Evolutionary conservation across 352 stramenopile species (phyloP).

Genomic region (Phytophthora europaea): DNA sequence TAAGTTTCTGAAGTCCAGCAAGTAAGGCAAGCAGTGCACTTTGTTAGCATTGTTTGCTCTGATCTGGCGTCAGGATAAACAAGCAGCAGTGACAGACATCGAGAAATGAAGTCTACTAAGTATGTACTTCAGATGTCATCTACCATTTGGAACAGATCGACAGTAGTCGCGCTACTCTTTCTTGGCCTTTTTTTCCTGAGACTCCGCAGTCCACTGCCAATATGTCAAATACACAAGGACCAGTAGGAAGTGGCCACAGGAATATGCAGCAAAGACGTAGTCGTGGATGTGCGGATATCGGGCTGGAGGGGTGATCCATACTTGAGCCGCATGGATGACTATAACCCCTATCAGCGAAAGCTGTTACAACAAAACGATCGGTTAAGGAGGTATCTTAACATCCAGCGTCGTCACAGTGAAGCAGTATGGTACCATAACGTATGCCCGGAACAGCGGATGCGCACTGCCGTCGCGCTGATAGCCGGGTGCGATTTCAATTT

Average conservation of each 20-base stretch:
- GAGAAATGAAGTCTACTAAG: conserved; percentile 18
- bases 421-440: conserved; percentile 56
- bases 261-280: conserved; percentile 86
- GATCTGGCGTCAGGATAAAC: conserved; percentile 8
- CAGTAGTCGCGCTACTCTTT: conserved; percentile 40
- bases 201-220: conserved; percentile 80
- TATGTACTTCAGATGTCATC: conserved; percentile 14
- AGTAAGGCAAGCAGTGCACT: conserved; percentile 42
- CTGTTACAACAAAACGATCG: conserved; percentile 38
- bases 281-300: conserved; percentile 89
- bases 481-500: conserved; percentile 40
- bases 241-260: conserved; percentile 81
- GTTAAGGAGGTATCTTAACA: neutral
- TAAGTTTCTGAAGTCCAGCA: conserved; percentile 76
- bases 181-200: conserved; percentile 45
- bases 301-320: conserved; percentile 50
- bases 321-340: conserved; percentile 66
- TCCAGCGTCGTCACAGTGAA: neutral
- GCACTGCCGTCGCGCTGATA: conserved; percentile 48
- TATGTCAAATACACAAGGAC: conserved; percentile 83
- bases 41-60: conserved; percentile 6
- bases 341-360: conserved; percentile 63
- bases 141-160: conserved; percentile 19
- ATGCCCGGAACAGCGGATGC: conserved; percentile 47
- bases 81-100: conserved; percentile 12